Evolutionary conservation across 2,329 filamentous ascomycete genomes (phyloP).

Genomic region (Exophiala alcalophila): DNA sequence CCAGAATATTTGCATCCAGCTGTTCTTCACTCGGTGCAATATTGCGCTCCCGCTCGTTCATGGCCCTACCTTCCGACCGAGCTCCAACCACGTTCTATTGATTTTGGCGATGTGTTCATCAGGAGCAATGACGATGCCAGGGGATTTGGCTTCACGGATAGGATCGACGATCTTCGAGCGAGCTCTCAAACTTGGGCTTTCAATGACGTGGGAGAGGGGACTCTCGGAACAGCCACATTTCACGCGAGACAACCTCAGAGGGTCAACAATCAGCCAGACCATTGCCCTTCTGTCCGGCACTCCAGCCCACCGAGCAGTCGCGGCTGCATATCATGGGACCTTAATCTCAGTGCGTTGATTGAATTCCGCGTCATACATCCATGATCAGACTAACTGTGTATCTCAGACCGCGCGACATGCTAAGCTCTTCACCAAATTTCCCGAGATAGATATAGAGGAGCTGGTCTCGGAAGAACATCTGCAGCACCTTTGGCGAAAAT

Average conservation of each 20-base stretch:
- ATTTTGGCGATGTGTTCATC: constrained; percentile 39
- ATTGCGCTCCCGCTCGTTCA: constrained; percentile 18
- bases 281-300: constrained; percentile 31
- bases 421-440: constrained; percentile 2
- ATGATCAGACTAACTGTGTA: not conserved
- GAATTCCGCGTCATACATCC: not conserved
- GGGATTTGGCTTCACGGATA: constrained; percentile 29
- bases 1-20: constrained; percentile 29
- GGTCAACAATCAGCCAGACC: constrained; percentile 31
- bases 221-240: constrained; percentile 6
- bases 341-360: constrained; percentile 10
- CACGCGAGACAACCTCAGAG: constrained; percentile 25
- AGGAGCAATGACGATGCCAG: constrained; percentile 36
- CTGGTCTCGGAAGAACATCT: constrained; percentile 1
- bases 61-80: constrained; percentile 20
- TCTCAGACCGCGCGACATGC: constrained; percentile 11
- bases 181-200: constrained; percentile 28
- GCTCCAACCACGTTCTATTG: constrained; percentile 27
- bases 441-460: not conserved
- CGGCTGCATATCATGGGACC: constrained; percentile 32
- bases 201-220: constrained; percentile 6
- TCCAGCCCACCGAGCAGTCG: constrained; percentile 29
- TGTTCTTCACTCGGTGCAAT: constrained; percentile 49
- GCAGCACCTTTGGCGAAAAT: constrained; percentile 2
- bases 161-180: constrained; percentile 33